Percentiles rank a stretch among this genome's conserved stretches.
Conservation (phyloP, 2,329 filamentous ascomycete genomes). For the Pseudogymnoascus sp. region DNA sequence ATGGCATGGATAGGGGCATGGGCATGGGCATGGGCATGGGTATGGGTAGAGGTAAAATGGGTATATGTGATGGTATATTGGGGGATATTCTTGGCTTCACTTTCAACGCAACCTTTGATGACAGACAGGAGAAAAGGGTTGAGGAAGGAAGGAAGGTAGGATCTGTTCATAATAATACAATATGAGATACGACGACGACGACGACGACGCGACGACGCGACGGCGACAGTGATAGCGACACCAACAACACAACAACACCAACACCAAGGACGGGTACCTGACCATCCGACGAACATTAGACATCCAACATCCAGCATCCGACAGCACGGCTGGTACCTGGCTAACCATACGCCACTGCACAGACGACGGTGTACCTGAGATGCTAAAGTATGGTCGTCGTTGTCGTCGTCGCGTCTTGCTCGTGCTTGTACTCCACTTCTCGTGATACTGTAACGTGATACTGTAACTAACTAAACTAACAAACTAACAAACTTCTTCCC, state of each 20-base stretch:
- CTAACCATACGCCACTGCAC: neutral
- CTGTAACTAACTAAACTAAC: neutral
- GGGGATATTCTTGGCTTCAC: neutral
- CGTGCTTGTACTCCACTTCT: neutral
- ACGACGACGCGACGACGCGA: neutral
- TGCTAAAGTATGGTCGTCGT: neutral
- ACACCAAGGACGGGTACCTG: neutral
- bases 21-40: neutral
- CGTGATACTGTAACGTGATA: neutral
- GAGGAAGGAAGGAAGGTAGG: neutral
- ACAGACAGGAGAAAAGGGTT: neutral
- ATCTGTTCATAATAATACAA: neutral
- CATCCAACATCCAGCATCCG: neutral
- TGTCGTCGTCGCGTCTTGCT: neutral
- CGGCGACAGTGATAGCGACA: neutral
- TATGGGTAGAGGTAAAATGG: neutral
- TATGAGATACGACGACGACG: neutral
- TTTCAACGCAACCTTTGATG: neutral
- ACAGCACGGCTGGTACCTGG: neutral
- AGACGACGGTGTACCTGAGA: neutral
- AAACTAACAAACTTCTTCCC: neutral
- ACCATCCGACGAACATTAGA: neutral
- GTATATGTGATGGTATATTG: conserved; percentile 3
- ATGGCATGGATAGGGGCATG: neutral
- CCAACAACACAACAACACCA: neutral